Evolutionary conservation across 768 basidiomycete species (phyloP).

Genomic region (Tephrocybe sp.): DNA sequence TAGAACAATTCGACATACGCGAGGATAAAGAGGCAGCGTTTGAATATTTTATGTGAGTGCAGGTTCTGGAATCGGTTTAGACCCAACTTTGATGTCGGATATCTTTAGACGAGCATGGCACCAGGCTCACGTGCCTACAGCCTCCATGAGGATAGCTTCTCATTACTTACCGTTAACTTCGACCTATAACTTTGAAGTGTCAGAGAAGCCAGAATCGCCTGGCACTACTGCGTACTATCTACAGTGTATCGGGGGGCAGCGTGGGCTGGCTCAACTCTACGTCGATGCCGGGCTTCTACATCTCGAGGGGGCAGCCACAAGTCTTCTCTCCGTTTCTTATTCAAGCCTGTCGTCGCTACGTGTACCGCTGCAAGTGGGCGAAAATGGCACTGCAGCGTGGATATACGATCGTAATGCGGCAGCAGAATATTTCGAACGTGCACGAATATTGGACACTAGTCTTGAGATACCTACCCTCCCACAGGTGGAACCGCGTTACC

Average conservation of each 20-base stretch:
- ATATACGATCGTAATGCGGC: constrained; percentile 71
- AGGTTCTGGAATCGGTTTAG: background rate
- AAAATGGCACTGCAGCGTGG: constrained; percentile 70
- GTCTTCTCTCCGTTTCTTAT: constrained; percentile 70
- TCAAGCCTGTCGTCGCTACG: constrained; percentile 78
- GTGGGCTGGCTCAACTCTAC: constrained; percentile 71
- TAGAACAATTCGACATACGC: constrained; percentile 73
- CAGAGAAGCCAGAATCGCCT: constrained; percentile 37
- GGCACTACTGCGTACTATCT: constrained; percentile 62
- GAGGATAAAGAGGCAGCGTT: constrained; percentile 77
- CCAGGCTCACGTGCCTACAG: constrained; percentile 69
- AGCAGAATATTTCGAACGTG: constrained; percentile 68
- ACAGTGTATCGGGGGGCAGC: constrained; percentile 62
- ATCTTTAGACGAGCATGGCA: constrained; percentile 73
- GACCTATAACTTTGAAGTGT: constrained; percentile 31
- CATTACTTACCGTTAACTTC: constrained; percentile 65
- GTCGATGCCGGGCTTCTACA: constrained; percentile 76
- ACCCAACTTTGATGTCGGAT: constrained; percentile 2
- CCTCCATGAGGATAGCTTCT: constrained; percentile 74
- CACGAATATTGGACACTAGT: constrained; percentile 53
- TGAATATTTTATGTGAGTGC: constrained; percentile 72
- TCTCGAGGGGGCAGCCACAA: constrained; percentile 75
- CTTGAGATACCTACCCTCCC: constrained; percentile 72
- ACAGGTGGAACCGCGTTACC: constrained; percentile 28
- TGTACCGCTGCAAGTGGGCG: constrained; percentile 50